phyloP scores from a whole-genome alignment of 371 early-diverging fungal genomes.

The Mortierella sp. region DNA sequence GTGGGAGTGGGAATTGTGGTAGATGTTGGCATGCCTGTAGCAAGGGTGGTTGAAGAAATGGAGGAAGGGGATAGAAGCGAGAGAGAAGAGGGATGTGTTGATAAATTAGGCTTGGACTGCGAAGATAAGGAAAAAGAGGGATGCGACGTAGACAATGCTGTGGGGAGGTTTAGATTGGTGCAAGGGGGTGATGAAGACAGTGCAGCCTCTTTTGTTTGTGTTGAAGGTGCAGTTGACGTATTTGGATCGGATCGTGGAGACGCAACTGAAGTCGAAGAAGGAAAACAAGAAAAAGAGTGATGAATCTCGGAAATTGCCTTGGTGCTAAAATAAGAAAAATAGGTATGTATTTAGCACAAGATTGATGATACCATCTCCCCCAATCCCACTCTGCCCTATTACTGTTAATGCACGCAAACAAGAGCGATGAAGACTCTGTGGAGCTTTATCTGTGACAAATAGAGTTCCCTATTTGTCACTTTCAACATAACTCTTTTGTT shows the following conservation, averaged over 20 bases:
- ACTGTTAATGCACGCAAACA: not conserved
- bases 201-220: not conserved
- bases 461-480: slow-evolving; percentile 9
- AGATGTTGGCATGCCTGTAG: slow-evolving; percentile 13
- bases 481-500: slow-evolving; percentile 11
- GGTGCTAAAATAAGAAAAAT: not conserved
- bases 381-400: not conserved
- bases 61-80: not conserved
- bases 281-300: slow-evolving; percentile 2
- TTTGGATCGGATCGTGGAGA: not conserved
- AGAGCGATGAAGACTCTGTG: not conserved
- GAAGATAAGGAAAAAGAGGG: slow-evolving; percentile 12
- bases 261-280: not conserved
- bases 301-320: slow-evolving; percentile 3
- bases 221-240: not conserved
- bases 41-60: slow-evolving; percentile 6
- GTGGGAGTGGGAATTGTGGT: slow-evolving; percentile 5
- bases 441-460: slow-evolving; percentile 11
- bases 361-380: not conserved
- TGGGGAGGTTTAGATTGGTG: slow-evolving; percentile 1
- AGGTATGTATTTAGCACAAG: not conserved
- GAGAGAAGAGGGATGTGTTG: slow-evolving; percentile 2
- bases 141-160: not conserved
- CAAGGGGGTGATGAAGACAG: slow-evolving; percentile 2
- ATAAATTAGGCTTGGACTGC: not conserved